A percentile compares a stretch with the other conserved stretches of the same genome.
These are phyloP conservation scores for Gryganskiella cystojenkinii DNA, from an alignment of 192 early-diverging fungal species.

Conservation along the genomic window DNA sequence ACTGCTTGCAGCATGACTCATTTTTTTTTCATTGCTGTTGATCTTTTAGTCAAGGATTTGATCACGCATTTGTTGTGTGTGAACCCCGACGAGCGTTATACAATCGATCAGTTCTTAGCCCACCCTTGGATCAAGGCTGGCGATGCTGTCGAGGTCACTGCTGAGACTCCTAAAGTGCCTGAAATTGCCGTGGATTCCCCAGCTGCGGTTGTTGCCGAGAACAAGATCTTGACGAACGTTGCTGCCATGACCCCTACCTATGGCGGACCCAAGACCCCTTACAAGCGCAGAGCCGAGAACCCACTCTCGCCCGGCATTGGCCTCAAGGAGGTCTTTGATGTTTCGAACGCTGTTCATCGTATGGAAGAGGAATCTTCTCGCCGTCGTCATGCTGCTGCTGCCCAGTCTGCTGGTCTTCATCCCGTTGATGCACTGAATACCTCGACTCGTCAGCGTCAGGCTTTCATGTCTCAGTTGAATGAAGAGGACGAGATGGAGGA, in stretches of 20 bases:
- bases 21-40: not conserved
- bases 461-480: conserved; percentile 54
- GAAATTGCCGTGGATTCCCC: conserved; percentile 15
- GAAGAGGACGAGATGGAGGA: conserved; percentile 43
- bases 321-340: conserved; percentile 80
- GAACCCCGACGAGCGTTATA: conserved; percentile 76
- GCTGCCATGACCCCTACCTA: conserved; percentile 21
- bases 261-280: conserved; percentile 28
- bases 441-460: conserved; percentile 42
- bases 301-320: conserved; percentile 63
- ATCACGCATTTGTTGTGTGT: conserved; percentile 75
- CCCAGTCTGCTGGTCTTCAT: conserved; percentile 20
- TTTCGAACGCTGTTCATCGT: conserved; percentile 81
- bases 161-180: conserved; percentile 23
- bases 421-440: conserved; percentile 36
- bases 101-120: conserved; percentile 81
- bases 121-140: conserved; percentile 80
- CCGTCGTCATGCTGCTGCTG: conserved; percentile 26
- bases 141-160: conserved; percentile 12
- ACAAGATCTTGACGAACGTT: conserved; percentile 28
- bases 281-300: conserved; percentile 59
- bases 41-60: conserved; percentile 74
- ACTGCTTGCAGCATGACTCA: too few species aligned
- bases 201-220: conserved; percentile 13
- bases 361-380: conserved; percentile 71